Evolutionary conservation across 805 yeast species (phyloP), one percentile per base, ranked within the genome.

Genomic region (Hanseniaspora opuntiae): DNA sequence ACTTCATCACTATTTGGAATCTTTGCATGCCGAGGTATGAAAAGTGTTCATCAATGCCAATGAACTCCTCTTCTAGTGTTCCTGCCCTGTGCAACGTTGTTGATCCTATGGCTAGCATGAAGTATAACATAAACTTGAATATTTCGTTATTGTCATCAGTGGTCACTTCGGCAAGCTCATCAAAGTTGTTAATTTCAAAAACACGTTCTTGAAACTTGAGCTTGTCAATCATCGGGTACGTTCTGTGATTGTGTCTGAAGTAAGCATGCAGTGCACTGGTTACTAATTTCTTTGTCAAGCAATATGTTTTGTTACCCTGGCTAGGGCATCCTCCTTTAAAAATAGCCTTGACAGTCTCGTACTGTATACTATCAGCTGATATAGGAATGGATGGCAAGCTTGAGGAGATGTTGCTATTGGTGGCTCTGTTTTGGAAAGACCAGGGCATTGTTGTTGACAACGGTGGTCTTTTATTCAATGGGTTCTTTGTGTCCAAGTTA

Each of bases 31-130:
- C 75, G 41, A 70, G 61, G 14, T 63, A 63, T 2, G 73, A 68
- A 47, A 74, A 69, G 52, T 65, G 70, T 42, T 68, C 72, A 40
- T 73, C 69, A 44, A 71, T 59, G 5, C 67, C 64, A 37, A 61
- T 70, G 50, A 66, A 67, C n/a, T 67, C 65, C 17, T 63, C 62
- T 4, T 65, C 63, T 8, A 73, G 56, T 56, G 65, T 61, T 3
- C 70, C 71, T 3, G 71, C 71, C 52, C 71, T 63, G 44, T 71
- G 72, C 48, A 77, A 61, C 2, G 78, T 71, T 10, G 78, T 73
- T 53, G 78, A 75, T 1, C 82, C 81, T 41, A 76, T 73, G 5
- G 79, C 77, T 64, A 76, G 67, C 2, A 76, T 71, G 76, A 78
- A 73, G 60, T 71, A 72, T 11, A 77, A 57, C 62, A 77, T 76